Conservation (phyloP, 208 protist genomes). For the Trypanosoma congolense region DNA sequence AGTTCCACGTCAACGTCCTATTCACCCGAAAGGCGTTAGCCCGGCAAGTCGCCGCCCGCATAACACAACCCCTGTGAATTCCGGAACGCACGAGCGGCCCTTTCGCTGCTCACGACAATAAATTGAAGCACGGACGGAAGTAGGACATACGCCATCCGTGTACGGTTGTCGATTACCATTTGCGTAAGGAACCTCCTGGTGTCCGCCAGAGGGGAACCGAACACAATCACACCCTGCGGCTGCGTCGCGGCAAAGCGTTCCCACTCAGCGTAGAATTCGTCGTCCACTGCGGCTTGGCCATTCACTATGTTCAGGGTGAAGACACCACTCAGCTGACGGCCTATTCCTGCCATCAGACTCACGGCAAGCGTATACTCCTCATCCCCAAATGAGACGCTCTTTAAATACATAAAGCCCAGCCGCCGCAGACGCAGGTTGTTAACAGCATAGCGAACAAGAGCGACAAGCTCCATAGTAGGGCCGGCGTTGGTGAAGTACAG, state of each 20-base stretch:
- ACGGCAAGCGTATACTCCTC: slow-evolving; percentile 5
- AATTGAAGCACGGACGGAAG: background rate
- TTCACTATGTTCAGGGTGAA: slow-evolving; percentile 6
- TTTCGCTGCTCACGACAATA: background rate
- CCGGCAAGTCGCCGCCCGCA: too few species aligned
- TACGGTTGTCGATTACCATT: background rate
- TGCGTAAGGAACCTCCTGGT: background rate
- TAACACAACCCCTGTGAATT: slow-evolving; percentile 50
- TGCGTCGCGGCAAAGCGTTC: background rate
- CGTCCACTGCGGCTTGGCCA: background rate
- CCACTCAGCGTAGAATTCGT: background rate
- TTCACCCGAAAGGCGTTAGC: too few species aligned
- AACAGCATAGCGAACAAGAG: too few species aligned
- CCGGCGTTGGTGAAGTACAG: too few species aligned
- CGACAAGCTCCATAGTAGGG: too few species aligned
- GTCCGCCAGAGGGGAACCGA: background rate
- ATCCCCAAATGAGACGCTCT: slow-evolving; percentile 8
- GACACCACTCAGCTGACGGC: background rate
- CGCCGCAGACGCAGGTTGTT: too few species aligned
- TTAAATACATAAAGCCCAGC: slow-evolving; percentile 28
- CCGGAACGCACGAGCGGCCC: slow-evolving; percentile 48
- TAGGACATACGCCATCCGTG: background rate
- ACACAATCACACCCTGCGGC: background rate
- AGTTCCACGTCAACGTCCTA: too few species aligned
- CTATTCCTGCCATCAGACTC: slow-evolving; percentile 11